Percentiles rank a stretch among this genome's conserved stretches.
These are phyloP conservation scores for Stipa capillata DNA, from an alignment of 176 grass and related monocot species.

Conservation along the genomic window DNA sequence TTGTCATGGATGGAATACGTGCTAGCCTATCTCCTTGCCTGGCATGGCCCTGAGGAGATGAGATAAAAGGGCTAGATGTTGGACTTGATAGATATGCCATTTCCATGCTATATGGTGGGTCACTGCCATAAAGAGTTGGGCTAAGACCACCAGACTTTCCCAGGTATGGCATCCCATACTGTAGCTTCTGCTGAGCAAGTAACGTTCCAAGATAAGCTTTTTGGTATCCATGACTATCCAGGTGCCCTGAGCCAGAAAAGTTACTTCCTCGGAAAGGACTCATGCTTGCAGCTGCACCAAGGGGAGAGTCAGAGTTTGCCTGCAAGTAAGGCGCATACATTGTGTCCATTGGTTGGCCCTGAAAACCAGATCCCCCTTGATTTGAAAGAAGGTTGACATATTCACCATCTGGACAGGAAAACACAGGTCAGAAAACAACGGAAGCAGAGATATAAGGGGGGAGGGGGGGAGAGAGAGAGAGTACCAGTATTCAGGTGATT, in stretches of 20 bases:
- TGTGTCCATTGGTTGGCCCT: conserved; percentile 38
- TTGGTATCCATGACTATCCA: conserved; percentile 69
- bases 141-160: conserved; percentile 61
- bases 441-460: background rate
- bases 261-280: conserved; percentile 52
- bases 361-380: conserved; percentile 44
- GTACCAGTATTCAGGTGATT: conserved; percentile 62
- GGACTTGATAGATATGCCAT: conserved; percentile 59
- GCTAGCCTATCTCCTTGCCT: conserved; percentile 61
- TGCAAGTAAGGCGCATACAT: conserved; percentile 57
- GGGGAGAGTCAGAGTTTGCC: conserved; percentile 42
- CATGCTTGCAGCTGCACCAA: conserved; percentile 47
- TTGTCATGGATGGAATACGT: conserved; percentile 32
- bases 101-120: conserved; percentile 50
- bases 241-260: conserved; percentile 51
- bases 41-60: conserved; percentile 48
- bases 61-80: conserved; percentile 34
- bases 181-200: conserved; percentile 78
- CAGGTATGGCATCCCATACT: conserved; percentile 53
- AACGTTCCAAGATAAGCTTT: conserved; percentile 68
- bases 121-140: conserved; percentile 55
- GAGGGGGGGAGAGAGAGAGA: background rate
- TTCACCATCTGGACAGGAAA: conserved; percentile 52
- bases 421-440: conserved; percentile 17
- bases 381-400: conserved; percentile 49